phyloP scores from a whole-genome alignment of 306 rosid genomes.

The Mimosa pudica region DNA sequence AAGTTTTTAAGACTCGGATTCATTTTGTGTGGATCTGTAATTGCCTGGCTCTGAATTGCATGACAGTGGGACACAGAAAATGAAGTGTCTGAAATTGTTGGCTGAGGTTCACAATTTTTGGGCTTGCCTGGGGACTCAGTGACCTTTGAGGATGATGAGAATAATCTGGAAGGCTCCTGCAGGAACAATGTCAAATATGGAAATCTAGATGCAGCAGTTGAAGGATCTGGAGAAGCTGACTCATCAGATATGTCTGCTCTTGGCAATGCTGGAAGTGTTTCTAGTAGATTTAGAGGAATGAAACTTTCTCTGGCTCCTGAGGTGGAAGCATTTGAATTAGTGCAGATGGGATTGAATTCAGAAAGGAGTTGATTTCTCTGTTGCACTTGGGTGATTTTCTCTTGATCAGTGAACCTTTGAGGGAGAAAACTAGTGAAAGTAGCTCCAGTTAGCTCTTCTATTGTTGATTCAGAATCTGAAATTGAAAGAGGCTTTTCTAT shows the following conservation, averaged over 20 bases:
- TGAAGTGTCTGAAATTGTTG: conserved; percentile 39
- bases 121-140: conserved; percentile 3
- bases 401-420: conserved; percentile 34
- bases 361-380: conserved; percentile 29
- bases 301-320: conserved; percentile 36
- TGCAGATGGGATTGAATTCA: conserved; percentile 29
- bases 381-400: conserved; percentile 33
- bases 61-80: conserved; percentile 37
- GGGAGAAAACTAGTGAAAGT: conserved; percentile 35
- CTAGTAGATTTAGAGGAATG: conserved; percentile 67
- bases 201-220: conserved; percentile 37
- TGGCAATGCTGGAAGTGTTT: conserved; percentile 58
- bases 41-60: conserved; percentile 39
- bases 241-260: conserved; percentile 39
- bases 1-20: conserved; percentile 33
- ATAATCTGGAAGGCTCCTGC: conserved; percentile 50
- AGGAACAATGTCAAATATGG: conserved; percentile 71
- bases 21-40: conserved; percentile 47
- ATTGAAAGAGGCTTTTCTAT: conserved; percentile 32
- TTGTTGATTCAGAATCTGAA: conserved; percentile 36
- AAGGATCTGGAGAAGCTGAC: conserved; percentile 44
- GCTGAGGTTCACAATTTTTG: conserved; percentile 31
- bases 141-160: conserved; percentile 37
- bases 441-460: conserved; percentile 46
- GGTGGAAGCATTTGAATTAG: conserved; percentile 29